phyloP scores from a whole-genome alignment of 345 rosid genomes.

The Syzygium grande region DNA sequence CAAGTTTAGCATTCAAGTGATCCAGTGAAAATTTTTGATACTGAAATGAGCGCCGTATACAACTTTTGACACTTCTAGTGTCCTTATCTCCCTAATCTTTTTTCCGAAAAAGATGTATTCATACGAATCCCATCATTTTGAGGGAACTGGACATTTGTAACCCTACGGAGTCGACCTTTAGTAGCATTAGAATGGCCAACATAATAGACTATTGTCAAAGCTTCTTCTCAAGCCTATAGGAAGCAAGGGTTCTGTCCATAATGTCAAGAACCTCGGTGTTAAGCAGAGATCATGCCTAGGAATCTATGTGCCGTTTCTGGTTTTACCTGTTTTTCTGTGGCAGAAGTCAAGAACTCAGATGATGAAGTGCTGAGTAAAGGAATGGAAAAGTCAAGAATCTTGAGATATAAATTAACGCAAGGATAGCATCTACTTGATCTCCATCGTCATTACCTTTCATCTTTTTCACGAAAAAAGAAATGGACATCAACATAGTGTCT shows the following conservation, averaged over 20 bases:
- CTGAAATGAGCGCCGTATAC: no score
- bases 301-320: not conserved
- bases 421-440: not conserved
- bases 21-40: no score
- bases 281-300: not conserved
- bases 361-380: not conserved
- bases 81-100: not conserved
- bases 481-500: slow-evolving; percentile 11
- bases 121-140: not conserved
- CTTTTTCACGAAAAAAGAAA: not conserved
- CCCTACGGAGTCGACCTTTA: not conserved
- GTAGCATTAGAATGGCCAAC: not conserved
- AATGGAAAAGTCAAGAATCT: not conserved
- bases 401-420: not conserved
- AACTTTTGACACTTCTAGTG: no score
- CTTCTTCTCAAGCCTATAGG: not conserved
- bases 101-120: not conserved
- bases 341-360: not conserved
- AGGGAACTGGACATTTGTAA: not conserved
- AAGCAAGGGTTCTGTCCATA: not conserved
- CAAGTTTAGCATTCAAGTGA: no score
- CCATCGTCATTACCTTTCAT: not conserved
- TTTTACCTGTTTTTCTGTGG: not conserved
- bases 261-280: not conserved
- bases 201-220: not conserved